These are phyloP conservation scores for Cicer cuneatum DNA, from an alignment of 306 rosid genomes.

Conservation along the genomic window DNA sequence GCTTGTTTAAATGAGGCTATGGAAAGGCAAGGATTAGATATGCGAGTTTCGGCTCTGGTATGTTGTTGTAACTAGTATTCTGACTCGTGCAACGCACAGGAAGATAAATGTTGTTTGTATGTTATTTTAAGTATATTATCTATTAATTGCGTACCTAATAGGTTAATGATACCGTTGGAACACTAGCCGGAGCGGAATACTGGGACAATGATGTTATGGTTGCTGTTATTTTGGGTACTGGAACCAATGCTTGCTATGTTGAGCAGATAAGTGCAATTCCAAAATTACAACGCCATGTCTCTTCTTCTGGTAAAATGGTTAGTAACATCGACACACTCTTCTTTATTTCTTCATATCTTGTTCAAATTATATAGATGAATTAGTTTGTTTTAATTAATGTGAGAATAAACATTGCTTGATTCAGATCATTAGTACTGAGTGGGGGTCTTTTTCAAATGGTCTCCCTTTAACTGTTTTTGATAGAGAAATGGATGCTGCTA, in stretches of 20 bases:
- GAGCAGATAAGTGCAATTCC: slow-evolving; percentile 74
- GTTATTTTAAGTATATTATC: too few relatives aligned
- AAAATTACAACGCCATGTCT: slow-evolving; percentile 60
- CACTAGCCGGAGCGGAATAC: slow-evolving; percentile 93
- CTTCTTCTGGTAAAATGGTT: slow-evolving; percentile 81
- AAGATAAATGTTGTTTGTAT: too few relatives aligned
- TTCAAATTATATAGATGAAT: slow-evolving; percentile 27
- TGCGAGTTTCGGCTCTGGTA: slow-evolving; percentile 95
- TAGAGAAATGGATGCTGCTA: slow-evolving; percentile 88
- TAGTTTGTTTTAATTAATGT: slow-evolving; percentile 11
- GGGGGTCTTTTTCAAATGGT: slow-evolving; percentile 87
- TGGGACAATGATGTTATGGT: slow-evolving; percentile 83
- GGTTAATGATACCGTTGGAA: slow-evolving; percentile 93
- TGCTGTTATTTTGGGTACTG: slow-evolving; percentile 96
- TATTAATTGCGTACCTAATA: slow-evolving; percentile 38
- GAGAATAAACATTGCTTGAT: slow-evolving; percentile 33
- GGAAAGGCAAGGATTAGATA: slow-evolving; percentile 78
- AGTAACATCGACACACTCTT: slow-evolving; percentile 12
- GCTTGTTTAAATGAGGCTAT: slow-evolving; percentile 90
- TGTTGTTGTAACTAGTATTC: slow-evolving; percentile 24
- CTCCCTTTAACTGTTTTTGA: slow-evolving; percentile 84
- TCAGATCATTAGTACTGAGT: slow-evolving; percentile 89
- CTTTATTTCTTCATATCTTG: slow-evolving; percentile 33
- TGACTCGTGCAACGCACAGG: too few relatives aligned
- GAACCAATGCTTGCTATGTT: slow-evolving; percentile 94